Evolutionary conservation across 148 eudicot species (phyloP).

Genomic region (Camellia granthamiana): DNA sequence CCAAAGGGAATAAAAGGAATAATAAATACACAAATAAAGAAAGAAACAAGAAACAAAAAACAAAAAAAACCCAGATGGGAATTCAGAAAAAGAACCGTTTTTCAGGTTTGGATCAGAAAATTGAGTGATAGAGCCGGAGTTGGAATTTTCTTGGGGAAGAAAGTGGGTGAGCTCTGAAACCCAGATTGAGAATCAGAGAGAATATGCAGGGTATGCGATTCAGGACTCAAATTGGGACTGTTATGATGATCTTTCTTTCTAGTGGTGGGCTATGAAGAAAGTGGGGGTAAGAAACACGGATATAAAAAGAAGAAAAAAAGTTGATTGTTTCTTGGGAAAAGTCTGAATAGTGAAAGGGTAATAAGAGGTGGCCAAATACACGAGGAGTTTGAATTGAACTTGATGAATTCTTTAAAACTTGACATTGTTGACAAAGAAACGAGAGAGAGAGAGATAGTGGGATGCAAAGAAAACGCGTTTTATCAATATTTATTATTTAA

Average conservation of each 20-base stretch:
- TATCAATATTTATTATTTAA: no score
- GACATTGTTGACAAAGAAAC: not conserved
- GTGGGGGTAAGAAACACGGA: not conserved
- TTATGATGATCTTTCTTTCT: not conserved
- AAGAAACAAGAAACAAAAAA: not conserved
- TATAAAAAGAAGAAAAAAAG: no score
- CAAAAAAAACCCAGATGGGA: not conserved
- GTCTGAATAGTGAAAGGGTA: not conserved
- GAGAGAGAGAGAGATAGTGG: not conserved
- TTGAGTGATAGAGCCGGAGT: not conserved
- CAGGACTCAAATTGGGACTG: not conserved
- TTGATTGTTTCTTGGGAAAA: not conserved
- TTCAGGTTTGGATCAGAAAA: no score
- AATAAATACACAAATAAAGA: no score
- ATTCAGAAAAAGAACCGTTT: not conserved
- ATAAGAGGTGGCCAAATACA: not conserved
- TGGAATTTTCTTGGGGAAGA: not conserved
- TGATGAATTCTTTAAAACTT: not conserved
- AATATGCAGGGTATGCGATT: not conserved
- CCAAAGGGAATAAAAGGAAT: no score
- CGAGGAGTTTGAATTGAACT: not conserved
- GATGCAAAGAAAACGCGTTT: not conserved
- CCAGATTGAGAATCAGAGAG: not conserved
- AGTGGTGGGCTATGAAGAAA: not conserved
- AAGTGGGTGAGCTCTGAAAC: not conserved